Evolutionary conservation across 1,284 basidiomycete species (phyloP).

Genomic region (Xerocomus minutiporus): DNA sequence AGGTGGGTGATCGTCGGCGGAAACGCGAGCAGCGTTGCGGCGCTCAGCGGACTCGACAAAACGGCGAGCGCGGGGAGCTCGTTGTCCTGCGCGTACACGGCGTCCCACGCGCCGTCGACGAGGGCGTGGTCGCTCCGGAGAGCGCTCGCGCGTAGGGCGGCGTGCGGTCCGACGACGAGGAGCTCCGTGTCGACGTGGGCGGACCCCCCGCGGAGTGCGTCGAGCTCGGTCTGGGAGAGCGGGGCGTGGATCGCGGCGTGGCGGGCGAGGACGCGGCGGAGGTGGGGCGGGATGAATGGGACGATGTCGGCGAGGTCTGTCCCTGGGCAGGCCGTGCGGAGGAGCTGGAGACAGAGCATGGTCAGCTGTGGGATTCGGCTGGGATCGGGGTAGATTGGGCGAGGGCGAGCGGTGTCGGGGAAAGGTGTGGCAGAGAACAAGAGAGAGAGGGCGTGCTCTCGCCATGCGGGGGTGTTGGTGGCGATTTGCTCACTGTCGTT

Average conservation of each 20-base stretch:
- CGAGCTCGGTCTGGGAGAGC: conserved; percentile 44
- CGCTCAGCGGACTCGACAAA: conserved; percentile 33
- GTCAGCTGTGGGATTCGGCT: conserved; percentile 43
- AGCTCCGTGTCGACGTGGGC: conserved; percentile 59
- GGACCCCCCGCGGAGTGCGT: conserved; percentile 43
- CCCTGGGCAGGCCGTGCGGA: conserved; percentile 28
- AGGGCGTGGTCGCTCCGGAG: conserved; percentile 27
- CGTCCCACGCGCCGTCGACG: conserved; percentile 23
- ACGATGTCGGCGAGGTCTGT: conserved; percentile 40
- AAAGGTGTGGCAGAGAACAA: conserved; percentile 34
- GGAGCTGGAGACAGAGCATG: conserved; percentile 37
- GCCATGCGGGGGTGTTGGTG: conserved; percentile 41
- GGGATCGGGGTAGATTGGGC: conserved; percentile 11
- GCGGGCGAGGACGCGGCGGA: conserved; percentile 52
- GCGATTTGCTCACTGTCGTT: conserved; percentile 12
- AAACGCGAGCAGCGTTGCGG: conserved; percentile 41
- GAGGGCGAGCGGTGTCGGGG: background rate
- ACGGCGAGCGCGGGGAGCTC: conserved; percentile 35
- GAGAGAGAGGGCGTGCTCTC: conserved; percentile 48
- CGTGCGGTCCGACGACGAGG: conserved; percentile 53
- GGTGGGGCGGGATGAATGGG: conserved; percentile 50
- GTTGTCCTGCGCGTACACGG: conserved; percentile 5
- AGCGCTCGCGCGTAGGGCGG: conserved; percentile 40
- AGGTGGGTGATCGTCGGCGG: conserved; percentile 58
- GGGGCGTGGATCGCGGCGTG: conserved; percentile 54